These are phyloP conservation scores for Barnettozyma pratensis DNA, from an alignment of 805 yeast species.

Conservation along the genomic window DNA sequence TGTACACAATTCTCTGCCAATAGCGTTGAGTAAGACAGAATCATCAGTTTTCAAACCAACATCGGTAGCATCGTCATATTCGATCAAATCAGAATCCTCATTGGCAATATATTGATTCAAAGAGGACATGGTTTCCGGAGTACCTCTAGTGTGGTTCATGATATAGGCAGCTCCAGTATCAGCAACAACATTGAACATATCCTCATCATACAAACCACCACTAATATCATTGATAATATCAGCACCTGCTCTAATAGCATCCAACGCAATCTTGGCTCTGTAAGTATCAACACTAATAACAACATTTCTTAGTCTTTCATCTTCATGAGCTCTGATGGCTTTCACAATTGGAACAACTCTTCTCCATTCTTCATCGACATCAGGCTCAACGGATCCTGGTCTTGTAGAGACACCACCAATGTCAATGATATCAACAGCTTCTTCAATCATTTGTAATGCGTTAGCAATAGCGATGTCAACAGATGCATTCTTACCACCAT, in stretches of 20 bases:
- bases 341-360: conserved; percentile 69
- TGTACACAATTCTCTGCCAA: conserved; percentile 59
- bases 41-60: conserved; percentile 12
- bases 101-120: conserved; percentile 49
- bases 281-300: conserved; percentile 87
- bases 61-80: conserved; percentile 28
- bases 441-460: conserved; percentile 44
- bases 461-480: conserved; percentile 37
- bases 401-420: conserved; percentile 94
- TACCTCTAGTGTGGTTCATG: conserved; percentile 82
- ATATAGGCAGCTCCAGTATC: conserved; percentile 69
- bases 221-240: conserved; percentile 90
- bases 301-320: conserved; percentile 34
- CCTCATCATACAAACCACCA: conserved; percentile 65
- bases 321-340: conserved; percentile 45
- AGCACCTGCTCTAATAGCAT: conserved; percentile 70
- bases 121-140: conserved; percentile 64
- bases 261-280: conserved; percentile 67
- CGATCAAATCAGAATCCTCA: conserved; percentile 32
- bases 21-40: conserved; percentile 42
- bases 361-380: conserved; percentile 58
- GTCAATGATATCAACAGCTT: conserved; percentile 77
- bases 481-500: conserved; percentile 57
- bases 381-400: conserved; percentile 68
- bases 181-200: conserved; percentile 67